These are phyloP conservation scores for Sugiyamaella paludigena DNA, from an alignment of 1,139 yeast species.

Conservation along the genomic window DNA sequence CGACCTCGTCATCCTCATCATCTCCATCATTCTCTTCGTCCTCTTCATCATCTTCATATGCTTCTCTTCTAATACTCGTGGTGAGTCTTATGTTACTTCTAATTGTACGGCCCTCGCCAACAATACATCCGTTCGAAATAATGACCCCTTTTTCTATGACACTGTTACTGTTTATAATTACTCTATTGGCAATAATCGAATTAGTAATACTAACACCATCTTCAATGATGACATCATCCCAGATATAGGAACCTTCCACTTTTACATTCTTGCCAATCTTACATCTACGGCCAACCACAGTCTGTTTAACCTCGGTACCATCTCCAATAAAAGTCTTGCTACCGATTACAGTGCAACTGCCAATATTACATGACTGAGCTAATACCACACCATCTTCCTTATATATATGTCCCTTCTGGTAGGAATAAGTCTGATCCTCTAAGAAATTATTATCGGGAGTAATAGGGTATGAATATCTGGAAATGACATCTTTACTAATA, in stretches of 20 bases:
- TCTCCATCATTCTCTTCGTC: slow-evolving; percentile 13
- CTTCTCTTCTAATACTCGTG: slow-evolving; percentile 11
- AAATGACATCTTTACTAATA: slow-evolving; percentile 82
- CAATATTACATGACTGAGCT: slow-evolving; percentile 87
- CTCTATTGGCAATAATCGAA: slow-evolving; percentile 68
- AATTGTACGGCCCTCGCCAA: slow-evolving; percentile 45
- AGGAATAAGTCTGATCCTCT: slow-evolving; percentile 67
- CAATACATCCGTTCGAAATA: slow-evolving; percentile 68
- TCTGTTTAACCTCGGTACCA: slow-evolving; percentile 51
- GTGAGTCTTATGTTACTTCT: slow-evolving; percentile 27
- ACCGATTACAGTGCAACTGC: slow-evolving; percentile 77
- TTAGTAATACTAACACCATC: slow-evolving; percentile 58
- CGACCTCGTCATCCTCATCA: slow-evolving; percentile 16
- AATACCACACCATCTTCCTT: slow-evolving; percentile 77
- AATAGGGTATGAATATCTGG: slow-evolving; percentile 90
- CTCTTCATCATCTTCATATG: slow-evolving; percentile 22
- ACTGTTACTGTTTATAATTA: slow-evolving; percentile 53
- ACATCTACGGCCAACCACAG: slow-evolving; percentile 85
- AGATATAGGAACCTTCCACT: slow-evolving; percentile 73
- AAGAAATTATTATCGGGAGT: slow-evolving; percentile 81
- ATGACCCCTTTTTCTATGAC: slow-evolving; percentile 66
- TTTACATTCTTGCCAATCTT: slow-evolving; percentile 73
- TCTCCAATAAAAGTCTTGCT: slow-evolving; percentile 64
- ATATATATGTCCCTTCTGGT: slow-evolving; percentile 82
- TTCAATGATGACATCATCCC: slow-evolving; percentile 77